Conservation (phyloP, 768 basidiomycete species). For the Tricholoma terreum region DNA sequence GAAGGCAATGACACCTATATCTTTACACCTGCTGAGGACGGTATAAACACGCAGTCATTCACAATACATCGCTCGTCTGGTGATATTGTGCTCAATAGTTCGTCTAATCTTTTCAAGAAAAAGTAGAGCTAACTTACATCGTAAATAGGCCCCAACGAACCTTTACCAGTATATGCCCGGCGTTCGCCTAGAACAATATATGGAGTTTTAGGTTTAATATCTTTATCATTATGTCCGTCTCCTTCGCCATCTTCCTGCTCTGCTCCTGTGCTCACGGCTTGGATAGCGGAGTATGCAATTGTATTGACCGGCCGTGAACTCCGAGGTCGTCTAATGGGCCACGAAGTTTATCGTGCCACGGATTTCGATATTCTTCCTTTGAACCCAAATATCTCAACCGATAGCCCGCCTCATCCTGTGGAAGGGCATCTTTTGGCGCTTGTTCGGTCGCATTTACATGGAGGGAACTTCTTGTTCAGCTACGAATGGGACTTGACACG, state of each 20-base stretch:
- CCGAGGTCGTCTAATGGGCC: slow-evolving; percentile 73
- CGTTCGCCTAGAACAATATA: slow-evolving; percentile 66
- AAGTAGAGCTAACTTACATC: slow-evolving; percentile 6
- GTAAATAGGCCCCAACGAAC: slow-evolving; percentile 48
- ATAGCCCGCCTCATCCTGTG: slow-evolving; percentile 74
- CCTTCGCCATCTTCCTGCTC: background rate
- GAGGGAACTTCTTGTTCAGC: slow-evolving; percentile 85
- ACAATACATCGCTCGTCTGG: slow-evolving; percentile 73
- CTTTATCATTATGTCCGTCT: slow-evolving; percentile 63
- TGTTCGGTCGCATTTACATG: slow-evolving; percentile 76
- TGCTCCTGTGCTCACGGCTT: background rate
- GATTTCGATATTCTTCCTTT: slow-evolving; percentile 92
- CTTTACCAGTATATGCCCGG: slow-evolving; percentile 51
- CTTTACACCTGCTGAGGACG: slow-evolving; percentile 63
- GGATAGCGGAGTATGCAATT: slow-evolving; percentile 90
- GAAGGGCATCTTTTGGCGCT: slow-evolving; percentile 87
- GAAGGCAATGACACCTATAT: slow-evolving; percentile 75
- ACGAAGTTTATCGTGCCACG: slow-evolving; percentile 85
- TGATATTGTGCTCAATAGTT: slow-evolving; percentile 69
- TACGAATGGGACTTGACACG: slow-evolving; percentile 90
- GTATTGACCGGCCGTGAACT: slow-evolving; percentile 81
- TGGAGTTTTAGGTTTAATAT: slow-evolving; percentile 74
- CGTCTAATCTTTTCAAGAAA: slow-evolving; percentile 19
- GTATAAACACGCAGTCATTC: slow-evolving; percentile 59
- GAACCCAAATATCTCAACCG: slow-evolving; percentile 62